Base-by-base conservation (phyloP, 306 rosid species). In the Medicago ruthenica region DNA sequence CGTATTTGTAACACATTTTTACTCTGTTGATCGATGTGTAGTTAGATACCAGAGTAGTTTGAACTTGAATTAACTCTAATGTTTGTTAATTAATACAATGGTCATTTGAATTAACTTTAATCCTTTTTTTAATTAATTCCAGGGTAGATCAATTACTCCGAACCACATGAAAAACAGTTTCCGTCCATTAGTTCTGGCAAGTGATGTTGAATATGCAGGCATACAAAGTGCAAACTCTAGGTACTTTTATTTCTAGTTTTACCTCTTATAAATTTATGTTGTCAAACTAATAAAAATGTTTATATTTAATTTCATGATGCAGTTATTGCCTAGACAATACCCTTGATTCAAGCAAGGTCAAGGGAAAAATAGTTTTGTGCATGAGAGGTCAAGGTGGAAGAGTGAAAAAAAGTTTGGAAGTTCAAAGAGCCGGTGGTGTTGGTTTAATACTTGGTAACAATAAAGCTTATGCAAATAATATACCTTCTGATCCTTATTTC, bases 61-160 rank as follows among this genome's bases (percentile, higher is more conserved):
- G 4, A 27, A 27, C 31, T 27, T 27, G 5, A n/a, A 51, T 72
- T 24, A 55, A 58, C 20, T 39, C 37, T 5, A 34, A 34, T 34
- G 7, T 34, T 34, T 34, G 37, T 34, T 34, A 4, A 34, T 34
- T 34, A 34, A 34, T 34, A 34, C 31, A 27, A 27, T 3, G 31
- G 31, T 27, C 4, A 27, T 27, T 27, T 27, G 5, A n/a, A 51
- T 72, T 24, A 55, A 58, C 20, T 39, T 70, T 53, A 15, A 8
- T n/a, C 16, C 4, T 41, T 22, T 18, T 27, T 67, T 67, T 12
- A 27, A 21, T 16, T 31, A 71, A 60, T 71, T 47, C 36, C 81
- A 95, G 99, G 99, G 99, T 71, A 83, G 79, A 67, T 83, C 96
- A 24, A 91, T 95, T 75, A 81, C 97, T 31, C 97, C 97, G 21